phyloP scores from a whole-genome alignment of 306 rosid genomes.

The Acacia crassicarpa region DNA sequence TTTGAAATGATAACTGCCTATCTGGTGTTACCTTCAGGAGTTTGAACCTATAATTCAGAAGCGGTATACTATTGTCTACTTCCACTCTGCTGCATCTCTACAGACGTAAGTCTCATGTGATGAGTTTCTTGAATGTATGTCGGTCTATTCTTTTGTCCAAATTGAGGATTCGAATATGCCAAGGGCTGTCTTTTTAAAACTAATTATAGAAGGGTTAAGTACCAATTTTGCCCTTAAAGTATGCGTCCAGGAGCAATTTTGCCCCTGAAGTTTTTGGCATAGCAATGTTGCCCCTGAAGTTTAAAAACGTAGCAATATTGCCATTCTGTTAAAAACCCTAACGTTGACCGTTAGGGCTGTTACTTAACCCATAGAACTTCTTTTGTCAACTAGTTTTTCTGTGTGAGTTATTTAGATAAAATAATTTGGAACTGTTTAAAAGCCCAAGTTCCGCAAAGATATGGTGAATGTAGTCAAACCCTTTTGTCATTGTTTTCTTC shows the following conservation, averaged over 20 bases:
- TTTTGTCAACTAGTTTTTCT: slow-evolving; percentile 21
- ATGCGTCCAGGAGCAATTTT: no score
- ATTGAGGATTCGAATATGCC: slow-evolving; percentile 22
- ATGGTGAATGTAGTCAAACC: slow-evolving; percentile 13
- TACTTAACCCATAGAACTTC: no score
- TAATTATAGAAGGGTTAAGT: no score
- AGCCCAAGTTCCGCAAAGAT: slow-evolving; percentile 20
- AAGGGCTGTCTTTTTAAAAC: slow-evolving; percentile 7
- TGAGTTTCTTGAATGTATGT: slow-evolving; percentile 21
- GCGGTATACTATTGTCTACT: slow-evolving; percentile 85
- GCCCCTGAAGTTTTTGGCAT: no score
- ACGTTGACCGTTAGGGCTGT: no score
- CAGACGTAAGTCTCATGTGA: slow-evolving; percentile 67
- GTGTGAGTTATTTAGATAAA: slow-evolving; percentile 19
- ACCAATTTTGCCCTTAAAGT: no score
- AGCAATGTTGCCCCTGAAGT: no score
- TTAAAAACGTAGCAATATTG: no score
- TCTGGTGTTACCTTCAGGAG: slow-evolving; percentile 65
- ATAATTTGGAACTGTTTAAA: background rate
- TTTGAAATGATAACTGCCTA: background rate
- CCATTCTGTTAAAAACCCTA: no score
- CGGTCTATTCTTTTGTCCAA: background rate
- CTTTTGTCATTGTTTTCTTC: background rate
- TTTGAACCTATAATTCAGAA: slow-evolving; percentile 93
- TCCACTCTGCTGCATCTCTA: slow-evolving; percentile 97